Base-by-base conservation (phyloP, 2,329 filamentous ascomycete species). In the Verticillium isaacii region DNA sequence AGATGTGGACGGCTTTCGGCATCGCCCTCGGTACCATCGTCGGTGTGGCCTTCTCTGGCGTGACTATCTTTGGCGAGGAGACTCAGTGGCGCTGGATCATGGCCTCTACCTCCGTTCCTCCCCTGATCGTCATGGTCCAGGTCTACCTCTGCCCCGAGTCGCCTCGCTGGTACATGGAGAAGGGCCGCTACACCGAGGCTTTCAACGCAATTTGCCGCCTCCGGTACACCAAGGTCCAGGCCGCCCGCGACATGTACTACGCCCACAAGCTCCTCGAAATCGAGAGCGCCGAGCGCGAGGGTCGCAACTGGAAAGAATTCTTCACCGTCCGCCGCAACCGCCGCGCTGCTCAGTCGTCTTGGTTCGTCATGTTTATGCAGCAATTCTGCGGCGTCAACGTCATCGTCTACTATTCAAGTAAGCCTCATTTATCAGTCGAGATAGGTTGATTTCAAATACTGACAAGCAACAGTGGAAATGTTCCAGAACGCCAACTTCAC, bases 61-160 rank as follows among this genome's bases (percentile, higher is more conserved):
- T 66, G 0, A 70, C 70, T 6, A 67, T 74, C 19, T 67, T 87
- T 0, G 73, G 72, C 1, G 60, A 61, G 11, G 63, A 67, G 36
- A 72, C 70, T 0, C 73, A 71, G 29, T 72, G 73, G 73, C 68
- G 72, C 5, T 73, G 71, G 71, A 74, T 74, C 70, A 71, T 86
- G 32, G 82, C 77, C 2, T 84, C 82, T 0, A 82, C 83, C 2
- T 81, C 83, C 32, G 72, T 84, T 6, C 83, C 84, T 0, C 81
- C 82, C 0, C 65, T 86, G 11, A 74, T 83, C 2, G 75, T 86
- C 15, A 70, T 83, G 61, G 5, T 81, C 9, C 78, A 82, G 55
- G 76, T 85, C n/a, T 85, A 79, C 60, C 76, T 83, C 60, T 84
- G 81, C 52, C 82, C 82, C 0, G 82, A 85, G 61, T 83, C 80